Base-by-base conservation (phyloP, 768 basidiomycete genomes). In the Leucocoprinus birnbaumii region DNA sequence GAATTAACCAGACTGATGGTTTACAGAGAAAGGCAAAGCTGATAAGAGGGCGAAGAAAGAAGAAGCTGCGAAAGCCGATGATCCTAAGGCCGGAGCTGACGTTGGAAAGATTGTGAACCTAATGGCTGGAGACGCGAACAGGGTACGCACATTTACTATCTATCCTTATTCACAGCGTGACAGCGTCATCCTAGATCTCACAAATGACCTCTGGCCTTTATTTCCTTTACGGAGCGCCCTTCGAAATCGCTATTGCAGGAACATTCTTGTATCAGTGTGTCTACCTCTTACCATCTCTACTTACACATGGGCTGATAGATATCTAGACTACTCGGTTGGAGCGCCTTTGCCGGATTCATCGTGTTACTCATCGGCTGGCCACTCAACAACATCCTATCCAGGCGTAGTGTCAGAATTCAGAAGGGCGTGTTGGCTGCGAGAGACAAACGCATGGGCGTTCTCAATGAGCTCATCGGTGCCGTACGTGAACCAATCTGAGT, bases 61-160 rank as follows among this genome's bases (percentile, higher is more conserved):
- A 52, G 73, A 70, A 43, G 66, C 66, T 25, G 71, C 67, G 9
- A 74, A 70, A 61, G 74, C 70, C 16, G 76, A 79, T 43, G 78
- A 89, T 26, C 81, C 85, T 1, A 86, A 82, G 60, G 80, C 86
- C 0, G 89, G 91, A 14, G 94, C 94, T 7, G 89, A 93, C 65
- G 77, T 89, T 11, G 94, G 94, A 11, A 94, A 94, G 67, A 91
- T 95, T 50, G 90, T 94, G 52, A 91, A 92, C 60, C 70, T 94
- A 34, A 95, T 95, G 91, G 84, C 89, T 13, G 84, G 82, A 6
- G 90, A 92, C 65, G 84, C 85, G 2, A 87, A 85, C 62, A 71
- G 77, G 46, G 77, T 81, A 45, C 37, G 70, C 65, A 10, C 4
- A n/a, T 42, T 26, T 10, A 31, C 31, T n/a, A n/a, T 6, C 10